phyloP scores from a whole-genome alignment of 2,329 filamentous ascomycete species.

The Fusarium sp. region DNA sequence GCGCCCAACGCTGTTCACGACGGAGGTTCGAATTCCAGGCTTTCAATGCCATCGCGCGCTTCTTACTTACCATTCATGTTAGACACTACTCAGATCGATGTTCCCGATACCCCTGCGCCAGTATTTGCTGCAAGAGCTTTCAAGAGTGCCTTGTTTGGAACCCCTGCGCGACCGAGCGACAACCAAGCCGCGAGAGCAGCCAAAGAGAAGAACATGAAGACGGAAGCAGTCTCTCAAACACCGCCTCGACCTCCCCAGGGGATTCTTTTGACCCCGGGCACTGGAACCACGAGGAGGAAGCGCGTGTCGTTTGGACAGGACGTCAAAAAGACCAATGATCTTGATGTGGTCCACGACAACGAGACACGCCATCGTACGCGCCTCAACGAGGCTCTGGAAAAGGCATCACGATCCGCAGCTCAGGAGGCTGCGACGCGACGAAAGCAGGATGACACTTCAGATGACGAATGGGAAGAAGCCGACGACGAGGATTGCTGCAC shows the following conservation, averaged over 20 bases:
- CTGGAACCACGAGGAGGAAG: conserved; percentile 66
- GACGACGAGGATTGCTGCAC: conserved; percentile 56
- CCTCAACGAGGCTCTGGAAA: conserved; percentile 57
- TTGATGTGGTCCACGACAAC: conserved; percentile 46
- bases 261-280: conserved; percentile 70
- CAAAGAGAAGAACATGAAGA: conserved; percentile 37
- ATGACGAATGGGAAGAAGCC: conserved; percentile 63
- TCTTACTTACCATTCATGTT: background rate
- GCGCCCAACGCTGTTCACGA: conserved; percentile 47
- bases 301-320: conserved; percentile 71
- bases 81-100: conserved; percentile 60
- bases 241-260: conserved; percentile 59
- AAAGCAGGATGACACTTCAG: conserved; percentile 39
- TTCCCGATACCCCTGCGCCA: conserved; percentile 70
- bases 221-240: conserved; percentile 51
- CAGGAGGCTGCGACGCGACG: conserved; percentile 16
- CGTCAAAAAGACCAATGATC: conserved; percentile 54
- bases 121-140: conserved; percentile 71
- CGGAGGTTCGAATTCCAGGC: conserved; percentile 40
- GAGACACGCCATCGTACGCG: conserved; percentile 51
- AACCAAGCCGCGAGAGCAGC: conserved; percentile 41
- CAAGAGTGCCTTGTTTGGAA: conserved; percentile 69
- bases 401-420: conserved; percentile 30
- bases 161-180: conserved; percentile 55
- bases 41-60: background rate